Conservation (phyloP, 2,329 filamentous ascomycete species). For the Microsporum canis region DNA sequence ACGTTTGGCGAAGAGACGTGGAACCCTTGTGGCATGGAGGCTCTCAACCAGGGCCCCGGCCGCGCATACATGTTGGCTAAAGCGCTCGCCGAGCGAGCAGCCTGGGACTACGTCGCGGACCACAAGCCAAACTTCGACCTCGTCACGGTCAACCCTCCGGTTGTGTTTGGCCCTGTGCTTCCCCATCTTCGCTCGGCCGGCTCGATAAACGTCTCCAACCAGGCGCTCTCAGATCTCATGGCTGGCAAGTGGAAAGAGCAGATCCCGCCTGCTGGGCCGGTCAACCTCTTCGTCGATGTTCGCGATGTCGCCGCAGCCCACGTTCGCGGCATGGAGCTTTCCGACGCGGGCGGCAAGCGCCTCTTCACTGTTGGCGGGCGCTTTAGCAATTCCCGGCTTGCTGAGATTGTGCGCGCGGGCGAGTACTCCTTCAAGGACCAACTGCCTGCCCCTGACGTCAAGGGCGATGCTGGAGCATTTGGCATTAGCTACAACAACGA, state of each 20-base stretch:
- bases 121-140: conserved; percentile 32
- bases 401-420: neutral
- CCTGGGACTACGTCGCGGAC: conserved; percentile 27
- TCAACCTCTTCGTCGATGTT: neutral
- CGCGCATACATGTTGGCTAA: conserved; percentile 25
- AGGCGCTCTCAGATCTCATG: neutral
- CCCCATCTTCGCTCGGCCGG: neutral
- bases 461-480: neutral
- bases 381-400: neutral
- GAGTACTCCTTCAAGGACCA: neutral
- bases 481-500: neutral
- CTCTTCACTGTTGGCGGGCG: neutral
- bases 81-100: conserved; percentile 20
- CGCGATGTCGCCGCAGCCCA: neutral
- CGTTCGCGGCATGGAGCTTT: neutral
- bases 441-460: neutral
- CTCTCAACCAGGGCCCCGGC: conserved; percentile 14
- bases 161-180: conserved; percentile 37
- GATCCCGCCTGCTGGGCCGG: neutral
- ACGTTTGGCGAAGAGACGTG: conserved; percentile 22
- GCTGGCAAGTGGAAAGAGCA: neutral
- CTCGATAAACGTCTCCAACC: neutral
- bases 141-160: conserved; percentile 37
- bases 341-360: neutral
- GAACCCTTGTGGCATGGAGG: conserved; percentile 25